Conservation (phyloP, 306 rosid genomes). For the Alnus rubra region DNA sequence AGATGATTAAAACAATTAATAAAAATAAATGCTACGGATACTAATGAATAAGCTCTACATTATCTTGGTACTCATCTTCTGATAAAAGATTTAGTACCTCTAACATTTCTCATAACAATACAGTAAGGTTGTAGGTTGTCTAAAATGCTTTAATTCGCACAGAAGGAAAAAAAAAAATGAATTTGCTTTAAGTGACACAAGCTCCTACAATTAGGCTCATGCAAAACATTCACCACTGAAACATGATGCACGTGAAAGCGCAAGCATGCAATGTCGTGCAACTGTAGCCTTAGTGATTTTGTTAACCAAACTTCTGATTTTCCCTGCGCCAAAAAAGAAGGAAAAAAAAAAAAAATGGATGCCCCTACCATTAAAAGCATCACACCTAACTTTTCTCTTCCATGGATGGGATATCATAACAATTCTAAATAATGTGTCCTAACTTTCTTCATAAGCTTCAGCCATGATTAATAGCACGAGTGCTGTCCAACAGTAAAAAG, state of each 20-base stretch:
- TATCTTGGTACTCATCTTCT: too few relatives aligned
- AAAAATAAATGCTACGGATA: too few relatives aligned
- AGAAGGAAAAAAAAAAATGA: too few relatives aligned
- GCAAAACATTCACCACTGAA: not conserved
- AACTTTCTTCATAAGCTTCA: conserved; percentile 58
- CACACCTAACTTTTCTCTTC: not conserved
- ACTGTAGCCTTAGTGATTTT: not conserved
- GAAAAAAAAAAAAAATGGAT: not conserved
- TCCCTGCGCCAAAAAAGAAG: not conserved
- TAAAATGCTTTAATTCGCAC: not conserved
- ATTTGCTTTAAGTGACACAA: not conserved
- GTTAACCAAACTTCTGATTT: too few relatives aligned
- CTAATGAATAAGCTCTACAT: too few relatives aligned
- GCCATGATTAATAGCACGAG: conserved; percentile 83
- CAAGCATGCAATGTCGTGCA: not conserved
- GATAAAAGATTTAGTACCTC: too few relatives aligned
- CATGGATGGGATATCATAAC: not conserved
- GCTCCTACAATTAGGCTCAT: not conserved
- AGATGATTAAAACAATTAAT: too few relatives aligned
- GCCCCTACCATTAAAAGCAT: not conserved
- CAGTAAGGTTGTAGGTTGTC: too few relatives aligned
- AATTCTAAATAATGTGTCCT: conserved; percentile 1
- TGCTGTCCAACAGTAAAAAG: conserved; percentile 91
- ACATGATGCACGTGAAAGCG: not conserved
- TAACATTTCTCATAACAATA: too few relatives aligned